A percentile compares a stretch with the other conserved stretches of the same genome.
phyloP scores from a whole-genome alignment of 441 rosid genomes.

The Melastoma candidum region DNA sequence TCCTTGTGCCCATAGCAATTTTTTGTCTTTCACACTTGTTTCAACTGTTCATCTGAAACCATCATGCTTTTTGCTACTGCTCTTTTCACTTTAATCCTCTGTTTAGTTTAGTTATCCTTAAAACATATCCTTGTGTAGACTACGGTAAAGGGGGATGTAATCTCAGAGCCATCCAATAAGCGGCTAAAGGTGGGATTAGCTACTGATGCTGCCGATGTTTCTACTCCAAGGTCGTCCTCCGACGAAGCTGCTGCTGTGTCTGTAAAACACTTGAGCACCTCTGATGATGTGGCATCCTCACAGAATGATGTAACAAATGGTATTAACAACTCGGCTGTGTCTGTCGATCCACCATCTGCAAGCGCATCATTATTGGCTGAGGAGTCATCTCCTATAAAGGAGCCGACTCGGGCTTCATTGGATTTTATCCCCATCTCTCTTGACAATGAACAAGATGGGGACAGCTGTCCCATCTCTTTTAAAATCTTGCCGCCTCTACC shows the following conservation, averaged over 20 bases:
- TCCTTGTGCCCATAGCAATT: no score
- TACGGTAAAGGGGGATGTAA: constrained; percentile 52
- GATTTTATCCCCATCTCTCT: constrained; percentile 27
- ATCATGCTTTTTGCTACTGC: not conserved
- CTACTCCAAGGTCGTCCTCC: constrained; percentile 22
- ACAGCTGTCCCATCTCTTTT: constrained; percentile 74
- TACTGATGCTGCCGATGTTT: constrained; percentile 29
- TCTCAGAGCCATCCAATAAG: constrained; percentile 57
- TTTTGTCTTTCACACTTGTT: not conserved
- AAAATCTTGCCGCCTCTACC: constrained; percentile 75
- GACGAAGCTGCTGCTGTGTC: constrained; percentile 26
- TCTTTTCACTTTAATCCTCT: constrained; percentile 9
- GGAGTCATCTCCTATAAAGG: constrained; percentile 34
- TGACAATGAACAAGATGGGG: constrained; percentile 70
- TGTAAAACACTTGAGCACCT: constrained; percentile 3
- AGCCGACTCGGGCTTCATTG: constrained; percentile 25
- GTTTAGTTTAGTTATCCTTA: constrained; percentile 7
- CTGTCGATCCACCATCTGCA: constrained; percentile 28
- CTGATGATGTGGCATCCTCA: constrained; percentile 21
- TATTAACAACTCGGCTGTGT: constrained; percentile 32
- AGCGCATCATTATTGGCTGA: constrained; percentile 23
- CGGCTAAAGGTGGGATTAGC: constrained; percentile 41
- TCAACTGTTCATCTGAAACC: constrained; percentile 1
- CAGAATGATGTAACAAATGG: constrained; percentile 26
- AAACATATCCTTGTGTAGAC: constrained; percentile 41